phyloP scores from a whole-genome alignment of 805 yeast genomes.

The Candida quercuum region DNA sequence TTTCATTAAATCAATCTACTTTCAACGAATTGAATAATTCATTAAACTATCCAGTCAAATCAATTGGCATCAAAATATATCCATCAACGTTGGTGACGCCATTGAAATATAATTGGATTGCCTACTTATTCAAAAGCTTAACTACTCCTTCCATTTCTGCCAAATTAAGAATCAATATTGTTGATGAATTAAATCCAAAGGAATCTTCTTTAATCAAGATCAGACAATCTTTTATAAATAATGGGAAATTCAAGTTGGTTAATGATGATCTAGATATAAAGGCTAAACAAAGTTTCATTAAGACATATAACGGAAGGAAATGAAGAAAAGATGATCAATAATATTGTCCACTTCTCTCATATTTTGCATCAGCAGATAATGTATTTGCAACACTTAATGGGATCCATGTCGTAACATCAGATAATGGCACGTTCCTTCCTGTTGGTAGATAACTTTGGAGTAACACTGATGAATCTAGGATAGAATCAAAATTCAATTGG shows the following conservation, averaged over 20 bases:
- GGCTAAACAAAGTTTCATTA: conserved; percentile 40
- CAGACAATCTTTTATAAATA: conserved; percentile 30
- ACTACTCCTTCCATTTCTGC: conserved; percentile 17
- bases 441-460: conserved; percentile 15
- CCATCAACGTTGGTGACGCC: conserved; percentile 29
- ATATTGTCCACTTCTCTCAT: neutral
- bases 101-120: conserved; percentile 11
- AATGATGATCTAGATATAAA: conserved; percentile 37
- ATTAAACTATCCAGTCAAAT: conserved; percentile 13
- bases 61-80: conserved; percentile 24
- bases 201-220: conserved; percentile 22
- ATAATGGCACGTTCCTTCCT: conserved; percentile 21
- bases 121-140: conserved; percentile 18
- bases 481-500: conserved; percentile 19
- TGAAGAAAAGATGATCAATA: conserved; percentile 3
- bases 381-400: conserved; percentile 5
- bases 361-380: too few species aligned
- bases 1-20: conserved; percentile 27
- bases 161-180: conserved; percentile 21
- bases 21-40: conserved; percentile 14
- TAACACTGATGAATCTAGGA: conserved; percentile 10
- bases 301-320: conserved; percentile 25
- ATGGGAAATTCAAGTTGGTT: conserved; percentile 45
- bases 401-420: conserved; percentile 13
- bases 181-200: conserved; percentile 15